Base-by-base conservation (phyloP, 2,329 filamentous ascomycete species). In the Botrytis sinoallii region DNA sequence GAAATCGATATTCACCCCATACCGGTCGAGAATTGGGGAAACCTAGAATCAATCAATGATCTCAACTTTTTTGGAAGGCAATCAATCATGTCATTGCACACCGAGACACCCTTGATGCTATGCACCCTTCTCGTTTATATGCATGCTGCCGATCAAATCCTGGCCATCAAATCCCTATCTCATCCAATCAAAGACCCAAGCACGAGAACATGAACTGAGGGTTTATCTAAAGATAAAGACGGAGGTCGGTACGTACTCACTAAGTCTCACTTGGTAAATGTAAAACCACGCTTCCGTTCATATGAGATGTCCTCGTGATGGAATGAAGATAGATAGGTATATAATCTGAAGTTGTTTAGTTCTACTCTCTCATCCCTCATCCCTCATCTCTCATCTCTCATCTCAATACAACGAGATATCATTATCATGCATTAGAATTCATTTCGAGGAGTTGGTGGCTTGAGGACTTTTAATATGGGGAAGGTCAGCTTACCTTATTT, bases 121-220 rank as follows among this genome's bases (percentile, higher is more conserved):
- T 72, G 70, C 61, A 72, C 8, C 29, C 66, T 72, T 46, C 70
- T 72, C 70, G 61, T 72, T 67, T 72, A 59, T 18, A 67, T 72
- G 61, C 70, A 67, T 44, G 42, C 14, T 67, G 70, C 70, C 46
- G 70, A 72, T 72, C 61, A 52, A 48, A 70, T 70, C 22, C 68
- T 44, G 46, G n/a, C 40, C 40, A 32, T 35, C 8, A 9, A 22
- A 42, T 57, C 66, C 48, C 48, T 57, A 32, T 57, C 48, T 44
- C 18, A 44, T 42, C 70, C 70, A 72, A 72, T 72, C 10, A 72
- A 2, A 67, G 35, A 22, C 5, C 20, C 32, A 67, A 44, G 14
- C 20, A 42, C 46, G 46, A 67, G 14, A 72, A 44, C 44, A 48
- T 42, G 60, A 32, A 67, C 44, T 72, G 44, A 55, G n/a, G n/a